A percentile compares a stretch with the other conserved stretches of the same genome.
These are phyloP conservation scores for Dothistroma septosporum DNA, from an alignment of 2,329 filamentous ascomycete species.

Conservation along the genomic window DNA sequence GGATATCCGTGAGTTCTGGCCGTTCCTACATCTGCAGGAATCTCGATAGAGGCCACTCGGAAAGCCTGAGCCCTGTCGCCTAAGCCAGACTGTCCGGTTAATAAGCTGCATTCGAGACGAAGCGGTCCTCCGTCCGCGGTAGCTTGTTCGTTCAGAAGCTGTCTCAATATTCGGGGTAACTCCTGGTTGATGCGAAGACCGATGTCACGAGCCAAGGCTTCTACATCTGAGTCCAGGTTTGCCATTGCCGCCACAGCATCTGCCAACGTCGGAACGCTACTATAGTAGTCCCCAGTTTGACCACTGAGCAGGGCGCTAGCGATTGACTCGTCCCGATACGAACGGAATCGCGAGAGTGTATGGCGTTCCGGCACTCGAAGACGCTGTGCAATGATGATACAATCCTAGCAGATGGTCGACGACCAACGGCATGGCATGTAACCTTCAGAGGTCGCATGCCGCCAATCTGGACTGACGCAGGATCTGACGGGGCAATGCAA, in stretches of 20 bases:
- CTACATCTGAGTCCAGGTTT: conserved; percentile 11
- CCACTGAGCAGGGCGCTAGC: no score
- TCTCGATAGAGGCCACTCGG: conserved; percentile 18
- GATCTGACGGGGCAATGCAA: no score
- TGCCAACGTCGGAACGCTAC: neutral
- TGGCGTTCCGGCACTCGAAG: no score
- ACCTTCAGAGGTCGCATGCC: no score
- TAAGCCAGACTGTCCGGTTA: conserved; percentile 7
- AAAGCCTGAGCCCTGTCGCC: conserved; percentile 9
- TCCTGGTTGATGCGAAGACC: conserved; percentile 18
- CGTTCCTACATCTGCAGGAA: conserved; percentile 11
- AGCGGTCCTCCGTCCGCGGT: conserved; percentile 14
- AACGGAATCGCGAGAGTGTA: no score
- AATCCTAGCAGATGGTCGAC: no score
- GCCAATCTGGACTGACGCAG: no score
- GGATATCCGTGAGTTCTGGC: conserved; percentile 8
- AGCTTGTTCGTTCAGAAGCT: conserved; percentile 12
- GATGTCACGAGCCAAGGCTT: conserved; percentile 19
- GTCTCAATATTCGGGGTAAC: conserved; percentile 16
- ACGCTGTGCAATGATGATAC: no score
- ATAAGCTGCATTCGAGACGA: conserved; percentile 21
- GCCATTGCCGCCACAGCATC: conserved; percentile 1
- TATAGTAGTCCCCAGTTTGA: no score
- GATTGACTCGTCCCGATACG: no score
- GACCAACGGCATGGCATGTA: no score